Conservation (phyloP, 306 rosid genomes). For the Begonia masoniana region DNA sequence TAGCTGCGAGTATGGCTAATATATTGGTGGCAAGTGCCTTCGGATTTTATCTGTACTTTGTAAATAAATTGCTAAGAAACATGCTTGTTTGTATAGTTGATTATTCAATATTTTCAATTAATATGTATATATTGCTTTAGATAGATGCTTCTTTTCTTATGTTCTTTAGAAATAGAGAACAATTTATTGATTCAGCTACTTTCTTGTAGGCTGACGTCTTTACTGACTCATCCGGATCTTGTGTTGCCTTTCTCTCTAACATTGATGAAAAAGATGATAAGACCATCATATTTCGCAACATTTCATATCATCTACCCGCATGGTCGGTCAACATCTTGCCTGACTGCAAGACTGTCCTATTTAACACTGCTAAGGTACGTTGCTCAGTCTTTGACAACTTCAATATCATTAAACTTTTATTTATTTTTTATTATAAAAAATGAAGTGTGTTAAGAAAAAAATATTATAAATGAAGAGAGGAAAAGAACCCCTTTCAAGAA, state of each 20-base stretch:
- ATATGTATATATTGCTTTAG: not conserved
- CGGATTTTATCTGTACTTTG: not conserved
- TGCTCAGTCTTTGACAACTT: not conserved
- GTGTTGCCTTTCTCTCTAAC: slow-evolving; percentile 79
- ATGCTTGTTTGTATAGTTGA: not conserved
- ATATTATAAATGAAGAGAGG: too few relatives aligned
- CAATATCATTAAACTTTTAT: too few relatives aligned
- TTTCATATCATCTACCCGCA: slow-evolving; percentile 81
- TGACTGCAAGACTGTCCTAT: slow-evolving; percentile 81
- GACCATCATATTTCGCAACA: slow-evolving; percentile 55
- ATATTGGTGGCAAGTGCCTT: not conserved
- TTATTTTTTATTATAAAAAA: too few relatives aligned
- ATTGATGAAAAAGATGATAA: slow-evolving; percentile 64
- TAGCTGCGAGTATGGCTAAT: too few relatives aligned
- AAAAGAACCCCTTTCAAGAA: too few relatives aligned
- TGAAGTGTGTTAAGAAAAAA: too few relatives aligned
- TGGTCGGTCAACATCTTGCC: slow-evolving; percentile 99
- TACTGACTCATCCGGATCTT: slow-evolving; percentile 69
- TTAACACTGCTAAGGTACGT: slow-evolving; percentile 78
- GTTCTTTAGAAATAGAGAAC: not conserved
- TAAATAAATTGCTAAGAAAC: not conserved
- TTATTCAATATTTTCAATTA: not conserved
- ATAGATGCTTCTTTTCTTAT: not conserved
- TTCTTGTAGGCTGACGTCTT: slow-evolving; percentile 66
- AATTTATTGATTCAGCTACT: slow-evolving; percentile 11